Conservation (phyloP, 1,284 basidiomycete species). For the Malassezia furfur region DNA sequence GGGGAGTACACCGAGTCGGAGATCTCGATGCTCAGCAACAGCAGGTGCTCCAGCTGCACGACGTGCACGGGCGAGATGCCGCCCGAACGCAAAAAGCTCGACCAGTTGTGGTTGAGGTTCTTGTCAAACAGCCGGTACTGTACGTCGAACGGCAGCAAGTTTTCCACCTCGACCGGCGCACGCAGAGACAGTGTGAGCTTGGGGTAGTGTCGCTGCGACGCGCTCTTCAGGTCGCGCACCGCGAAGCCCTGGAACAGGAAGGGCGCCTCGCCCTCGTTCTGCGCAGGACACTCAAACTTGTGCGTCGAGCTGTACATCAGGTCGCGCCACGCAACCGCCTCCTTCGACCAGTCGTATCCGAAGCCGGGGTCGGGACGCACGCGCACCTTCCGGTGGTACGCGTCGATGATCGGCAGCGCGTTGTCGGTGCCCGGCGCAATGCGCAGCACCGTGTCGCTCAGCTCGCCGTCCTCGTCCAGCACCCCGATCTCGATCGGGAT, state of each 20-base stretch:
- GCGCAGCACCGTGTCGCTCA: conserved; percentile 70
- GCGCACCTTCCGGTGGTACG: conserved; percentile 70
- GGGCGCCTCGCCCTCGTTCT: conserved; percentile 70
- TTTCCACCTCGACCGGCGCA: conserved; percentile 94
- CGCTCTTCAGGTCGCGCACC: conserved; percentile 65
- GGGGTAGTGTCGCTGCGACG: conserved; percentile 57
- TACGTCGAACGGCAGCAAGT: conserved; percentile 86
- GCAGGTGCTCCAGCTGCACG: conserved; percentile 82
- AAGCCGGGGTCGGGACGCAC: conserved; percentile 91
- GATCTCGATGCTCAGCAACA: conserved; percentile 80
- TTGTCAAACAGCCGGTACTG: conserved; percentile 94
- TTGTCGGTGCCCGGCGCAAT: conserved; percentile 83
- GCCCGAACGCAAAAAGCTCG: conserved; percentile 82
- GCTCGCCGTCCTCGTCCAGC: conserved; percentile 73
- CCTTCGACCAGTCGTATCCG: conserved; percentile 82
- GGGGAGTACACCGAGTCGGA: conserved; percentile 75
- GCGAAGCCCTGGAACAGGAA: conserved; percentile 94
- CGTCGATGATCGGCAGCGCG: conserved; percentile 81
- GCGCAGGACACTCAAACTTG: conserved; percentile 75
- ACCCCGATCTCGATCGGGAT: conserved; percentile 88
- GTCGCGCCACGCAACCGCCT: conserved; percentile 80
- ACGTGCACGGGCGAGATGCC: conserved; percentile 95
- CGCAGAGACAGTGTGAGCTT: conserved; percentile 74
- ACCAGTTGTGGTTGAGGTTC: conserved; percentile 70
- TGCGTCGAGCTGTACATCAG: conserved; percentile 65